Conservation (phyloP, 1,139 yeast genomes). For the Suhomyces kunorum region DNA sequence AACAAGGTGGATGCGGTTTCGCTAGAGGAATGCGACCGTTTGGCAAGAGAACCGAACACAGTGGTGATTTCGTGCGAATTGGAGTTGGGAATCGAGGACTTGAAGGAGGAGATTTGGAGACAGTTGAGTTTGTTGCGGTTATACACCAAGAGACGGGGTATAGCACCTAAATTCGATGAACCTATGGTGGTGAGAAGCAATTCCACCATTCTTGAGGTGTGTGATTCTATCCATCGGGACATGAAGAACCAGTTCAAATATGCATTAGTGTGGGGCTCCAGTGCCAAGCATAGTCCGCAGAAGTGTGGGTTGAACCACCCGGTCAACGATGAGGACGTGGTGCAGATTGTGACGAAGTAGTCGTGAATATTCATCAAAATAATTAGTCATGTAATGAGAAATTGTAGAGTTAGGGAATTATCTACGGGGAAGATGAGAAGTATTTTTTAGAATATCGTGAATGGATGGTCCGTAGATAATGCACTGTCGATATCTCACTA, state of each 20-base stretch:
- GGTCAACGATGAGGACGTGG: constrained; percentile 92
- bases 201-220: constrained; percentile 80
- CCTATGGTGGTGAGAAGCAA: constrained; percentile 87
- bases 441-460: no score
- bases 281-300: constrained; percentile 95
- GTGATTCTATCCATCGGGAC: constrained; percentile 91
- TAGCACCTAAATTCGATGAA: constrained; percentile 75
- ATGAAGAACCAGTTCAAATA: constrained; percentile 89
- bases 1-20: constrained; percentile 96
- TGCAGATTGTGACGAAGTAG: constrained; percentile 80
- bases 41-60: constrained; percentile 90
- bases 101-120: constrained; percentile 91
- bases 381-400: no score
- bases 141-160: constrained; percentile 83
- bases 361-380: no score
- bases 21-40: constrained; percentile 86
- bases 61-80: constrained; percentile 91
- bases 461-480: no score
- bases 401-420: no score
- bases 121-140: constrained; percentile 77
- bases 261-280: constrained; percentile 95
- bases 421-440: no score
- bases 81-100: constrained; percentile 82
- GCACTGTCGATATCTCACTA: no score
- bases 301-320: constrained; percentile 87